These are phyloP conservation scores for Pluteus cervinus DNA, from an alignment of 768 basidiomycete species.

Conservation along the genomic window DNA sequence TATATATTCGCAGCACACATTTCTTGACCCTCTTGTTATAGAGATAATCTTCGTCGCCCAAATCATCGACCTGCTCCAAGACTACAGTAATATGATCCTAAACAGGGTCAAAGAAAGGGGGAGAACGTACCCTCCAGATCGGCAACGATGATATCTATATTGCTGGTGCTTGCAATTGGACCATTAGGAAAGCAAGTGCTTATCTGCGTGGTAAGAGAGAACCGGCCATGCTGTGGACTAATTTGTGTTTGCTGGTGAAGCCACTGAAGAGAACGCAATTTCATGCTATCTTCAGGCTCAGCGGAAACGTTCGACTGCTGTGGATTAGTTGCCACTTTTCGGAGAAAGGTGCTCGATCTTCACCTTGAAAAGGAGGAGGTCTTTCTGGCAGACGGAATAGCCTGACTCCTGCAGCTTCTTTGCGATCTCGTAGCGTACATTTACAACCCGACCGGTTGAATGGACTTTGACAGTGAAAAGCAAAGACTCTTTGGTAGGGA, in stretches of 20 bases:
- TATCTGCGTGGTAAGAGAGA: background rate
- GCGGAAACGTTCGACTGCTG: conserved; percentile 10
- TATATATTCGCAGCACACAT: conserved; percentile 1
- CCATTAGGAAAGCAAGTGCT: conserved; percentile 4
- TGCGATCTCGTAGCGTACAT: conserved; percentile 8
- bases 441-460: conserved; percentile 4
- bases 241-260: conserved; percentile 11
- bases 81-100: background rate
- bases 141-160: conserved; percentile 9
- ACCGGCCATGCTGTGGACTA: conserved; percentile 2
- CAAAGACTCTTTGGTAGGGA: conserved; percentile 10
- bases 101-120: background rate
- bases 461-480: conserved; percentile 7
- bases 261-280: conserved; percentile 11
- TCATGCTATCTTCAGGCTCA: conserved; percentile 7
- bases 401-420: conserved; percentile 3
- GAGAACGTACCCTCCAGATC: conserved; percentile 10
- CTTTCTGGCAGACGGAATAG: conserved; percentile 3
- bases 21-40: conserved; percentile 2
- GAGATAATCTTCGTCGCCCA: conserved; percentile 1
- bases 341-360: conserved; percentile 8
- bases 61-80: conserved; percentile 1
- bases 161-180: conserved; percentile 1
- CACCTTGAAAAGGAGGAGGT: conserved; percentile 14
- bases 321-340: conserved; percentile 9